Evolutionary conservation across 495 filamentous ascomycete species (phyloP), one percentile per base, ranked within the genome.

Genomic region (Penicillium coffeae): DNA sequence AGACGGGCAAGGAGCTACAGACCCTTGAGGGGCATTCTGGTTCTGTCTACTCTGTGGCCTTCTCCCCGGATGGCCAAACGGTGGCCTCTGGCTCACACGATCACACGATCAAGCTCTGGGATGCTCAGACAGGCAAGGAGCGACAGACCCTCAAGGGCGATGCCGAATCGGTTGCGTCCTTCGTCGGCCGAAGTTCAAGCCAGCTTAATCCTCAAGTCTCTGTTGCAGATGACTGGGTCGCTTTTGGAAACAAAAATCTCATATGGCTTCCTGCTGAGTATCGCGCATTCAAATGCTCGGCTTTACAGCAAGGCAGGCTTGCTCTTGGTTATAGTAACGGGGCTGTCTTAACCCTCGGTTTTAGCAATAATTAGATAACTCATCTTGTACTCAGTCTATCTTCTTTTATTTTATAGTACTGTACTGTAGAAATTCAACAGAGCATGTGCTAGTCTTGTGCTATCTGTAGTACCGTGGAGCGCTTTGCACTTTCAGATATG

Each of bases 201-300:
- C 5, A 39, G 37, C 37, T 18, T 3, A 20, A 39, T 16, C 37
- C 14, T 39, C 14, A 39, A 39, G 37, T 39, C 16, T 39, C 37
- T 16, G 21, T 18, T 18, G 37, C 14, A 39, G 21, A 39, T 39
- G 37, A 39, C n/a, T 39, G 37, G 21, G 22, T 44, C 25, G 21
- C 13, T 14, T 44, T 44, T 33, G 10, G 41, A 27, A 27, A 44
- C 8, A 5, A 44, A 19, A 34, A 44, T 14, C 15, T 33, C 22
- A 44, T 44, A 44, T 39, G 37, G 37, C 37, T 39, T 18, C 37
- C 37, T 39, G 37, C 18, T 39, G 37, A 39, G n/a, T 39, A 39
- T 39, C 37, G 18, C 21, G 16, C 2, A 4, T 39, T 39, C 37
- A 18, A 2, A 18, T 39, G 37, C 37, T 39, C 37, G 3, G 37